Evolutionary conservation across 202 grass and related monocot species (phyloP), one percentile per base, ranked within the genome.

Genomic region (Panicum hallii): DNA sequence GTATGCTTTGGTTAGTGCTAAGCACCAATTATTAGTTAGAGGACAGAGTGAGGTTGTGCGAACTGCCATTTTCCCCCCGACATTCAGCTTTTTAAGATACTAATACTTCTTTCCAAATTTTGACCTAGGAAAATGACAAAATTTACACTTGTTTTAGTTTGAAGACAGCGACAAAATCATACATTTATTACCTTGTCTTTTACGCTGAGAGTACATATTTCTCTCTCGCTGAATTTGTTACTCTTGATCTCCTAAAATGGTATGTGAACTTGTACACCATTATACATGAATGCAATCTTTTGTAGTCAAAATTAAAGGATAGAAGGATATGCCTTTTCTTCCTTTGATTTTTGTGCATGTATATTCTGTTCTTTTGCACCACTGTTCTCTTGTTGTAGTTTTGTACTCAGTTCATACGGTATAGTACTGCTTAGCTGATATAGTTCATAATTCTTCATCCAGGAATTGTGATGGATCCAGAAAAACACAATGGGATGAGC

Each of bases 381-480:
- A 64, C 46, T 36, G 11, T 72, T 8, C 15, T 63, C 22, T 86
- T 22, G 52, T 11, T 11, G 1, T 50, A 55, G 84, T 43, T 84
- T 44, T 75, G 7, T 84, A 56, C 70, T 66, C 58, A 81, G 12
- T 45, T 82, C 54, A 73, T 0, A 12, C 32, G 34, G 49, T 74
- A 81, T 41, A 85, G 72, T 72, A 17, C 47, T 38, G 12, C 63
- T 70, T 64, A 77, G 19, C 70, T 89, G 32, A 32, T 32, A 32
- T 22, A 53, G 5, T 26, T 85, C 22, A 67, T 75, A 32, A n/a
- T 84, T 80, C 74, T 78, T 74, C 82, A 56, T 92, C 12, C 79
- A 97, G 92, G 87, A 84, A 66, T 84, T 55, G 52, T 82, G 70
- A 94, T 91, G 77, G 95, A 95, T 86, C 54, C 26, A 14, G 72